Evolutionary conservation across 768 basidiomycete species (phyloP), one percentile per base, ranked within the genome.

Genomic region (Piloderma croceum): DNA sequence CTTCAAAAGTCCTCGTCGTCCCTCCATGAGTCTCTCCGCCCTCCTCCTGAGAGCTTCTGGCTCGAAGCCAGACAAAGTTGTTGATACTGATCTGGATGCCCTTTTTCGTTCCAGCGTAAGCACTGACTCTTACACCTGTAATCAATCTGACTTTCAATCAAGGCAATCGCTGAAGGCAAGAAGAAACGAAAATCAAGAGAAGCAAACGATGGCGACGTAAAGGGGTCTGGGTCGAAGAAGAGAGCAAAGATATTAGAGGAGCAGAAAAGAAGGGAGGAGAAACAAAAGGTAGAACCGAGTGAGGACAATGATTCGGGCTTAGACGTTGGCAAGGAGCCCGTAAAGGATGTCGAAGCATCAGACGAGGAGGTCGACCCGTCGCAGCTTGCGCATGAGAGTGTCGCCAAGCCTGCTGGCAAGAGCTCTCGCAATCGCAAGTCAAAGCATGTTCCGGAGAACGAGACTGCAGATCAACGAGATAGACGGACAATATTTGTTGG

Each of bases 401-500:
- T 82, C 2, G 49, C 48, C 34, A 59, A 60, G 44, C 63, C 61
- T 11, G 31, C 40, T 45, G 61, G 60, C 7, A 32, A 42, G 3
- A 42, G 34, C 12, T 41, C 36, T 39, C 56, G 25, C 66, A 65
- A 47, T 24, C 44, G 40, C 36, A 70, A 63, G 31, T 45, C 51
- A 12, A 84, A 79, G 45, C 73, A 69, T 49, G 68, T 71, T 1
- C 88, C 86, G 0, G 46, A 62, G 19, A 80, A 77, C 39, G 93
- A 97, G 62, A 86, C 86, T 0, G 58, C 74, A 13, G 79, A 77
- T 41, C 78, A 75, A 45, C 74, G 84, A 35, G 81, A 96, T 51
- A 73, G 74, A 13, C 76, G 94, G 20, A 97, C 94, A 5, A 69
- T 97, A 34, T 99, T 99, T 60, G 67, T 99, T 11, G 93, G 93